Evolutionary conservation across 176 grass and related monocot genomes (phyloP).

Genomic region (Ampelocalamus luodianensis): DNA sequence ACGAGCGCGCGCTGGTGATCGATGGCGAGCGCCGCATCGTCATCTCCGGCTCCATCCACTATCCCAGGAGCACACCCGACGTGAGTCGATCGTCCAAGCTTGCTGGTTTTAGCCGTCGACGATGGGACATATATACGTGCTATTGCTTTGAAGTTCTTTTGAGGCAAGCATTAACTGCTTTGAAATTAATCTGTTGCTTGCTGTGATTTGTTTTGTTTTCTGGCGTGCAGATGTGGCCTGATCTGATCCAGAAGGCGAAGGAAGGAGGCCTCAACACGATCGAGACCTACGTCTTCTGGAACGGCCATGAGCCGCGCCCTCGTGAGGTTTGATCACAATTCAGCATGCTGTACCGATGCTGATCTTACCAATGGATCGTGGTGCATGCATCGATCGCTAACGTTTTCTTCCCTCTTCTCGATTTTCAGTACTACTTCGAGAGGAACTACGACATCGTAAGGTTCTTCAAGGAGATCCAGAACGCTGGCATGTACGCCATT

Average conservation of each 20-base stretch:
- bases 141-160: too few relatives aligned
- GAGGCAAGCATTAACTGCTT: background rate
- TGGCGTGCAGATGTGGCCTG: conserved; percentile 62
- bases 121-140: too few relatives aligned
- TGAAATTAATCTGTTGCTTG: background rate
- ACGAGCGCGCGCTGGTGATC: conserved; percentile 36
- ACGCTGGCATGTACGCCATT: conserved; percentile 64
- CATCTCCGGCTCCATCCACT: conserved; percentile 43
- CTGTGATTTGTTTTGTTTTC: background rate
- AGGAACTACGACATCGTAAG: conserved; percentile 62
- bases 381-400: too few relatives aligned
- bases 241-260: conserved; percentile 61
- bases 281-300: conserved; percentile 80
- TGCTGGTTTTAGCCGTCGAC: too few relatives aligned
- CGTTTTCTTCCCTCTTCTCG: too few relatives aligned
- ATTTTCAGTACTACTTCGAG: conserved; percentile 66
- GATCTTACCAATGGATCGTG: background rate
- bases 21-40: conserved; percentile 50
- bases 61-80: background rate
- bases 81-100: too few relatives aligned
- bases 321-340: conserved; percentile 47
- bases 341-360: background rate
- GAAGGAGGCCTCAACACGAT: conserved; percentile 64
- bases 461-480: conserved; percentile 70
- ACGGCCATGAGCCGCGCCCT: conserved; percentile 55